A percentile compares a stretch with the other conserved stretches of the same genome.
These are phyloP conservation scores for Penicillium lividum DNA, from an alignment of 495 filamentous ascomycete genomes.

Conservation along the genomic window DNA sequence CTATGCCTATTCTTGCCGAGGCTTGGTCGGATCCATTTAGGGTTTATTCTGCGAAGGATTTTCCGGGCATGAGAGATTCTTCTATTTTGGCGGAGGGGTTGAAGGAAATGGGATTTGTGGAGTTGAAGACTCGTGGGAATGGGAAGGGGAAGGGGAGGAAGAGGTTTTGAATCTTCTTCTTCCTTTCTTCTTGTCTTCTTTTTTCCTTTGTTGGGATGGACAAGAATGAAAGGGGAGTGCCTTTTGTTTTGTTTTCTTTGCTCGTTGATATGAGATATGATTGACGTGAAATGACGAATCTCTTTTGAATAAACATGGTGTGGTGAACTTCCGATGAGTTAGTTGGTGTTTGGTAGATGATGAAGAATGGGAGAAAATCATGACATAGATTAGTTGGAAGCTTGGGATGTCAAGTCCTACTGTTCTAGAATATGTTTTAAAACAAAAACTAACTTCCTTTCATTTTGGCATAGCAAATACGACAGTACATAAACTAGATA, in stretches of 20 bases:
- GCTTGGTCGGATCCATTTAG: slow-evolving; percentile 78
- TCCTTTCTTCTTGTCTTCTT: not conserved
- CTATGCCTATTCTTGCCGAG: slow-evolving; percentile 62
- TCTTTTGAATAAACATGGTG: not conserved
- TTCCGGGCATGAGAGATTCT: slow-evolving; percentile 80
- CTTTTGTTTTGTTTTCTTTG: not conserved
- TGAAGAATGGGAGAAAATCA: not conserved
- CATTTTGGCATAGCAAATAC: too few species aligned
- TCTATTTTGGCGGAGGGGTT: slow-evolving; percentile 40
- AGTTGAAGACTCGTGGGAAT: slow-evolving; percentile 48
- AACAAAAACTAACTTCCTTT: too few species aligned
- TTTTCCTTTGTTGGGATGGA: not conserved
- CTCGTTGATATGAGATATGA: slow-evolving; percentile 12
- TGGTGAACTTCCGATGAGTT: not conserved
- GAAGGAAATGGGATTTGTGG: slow-evolving; percentile 49
- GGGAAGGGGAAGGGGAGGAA: slow-evolving; percentile 46
- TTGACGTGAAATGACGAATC: not conserved
- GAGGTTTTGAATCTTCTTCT: slow-evolving; percentile 13
- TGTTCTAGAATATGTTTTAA: too few species aligned
- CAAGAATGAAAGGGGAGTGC: not conserved
- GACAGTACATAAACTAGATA: too few species aligned
- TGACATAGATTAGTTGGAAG: too few species aligned
- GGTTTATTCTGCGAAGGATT: slow-evolving; percentile 95
- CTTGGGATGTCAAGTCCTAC: too few species aligned
- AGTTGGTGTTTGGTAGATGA: not conserved